A percentile compares a stretch with the other conserved stretches of the same genome.
Conservation (phyloP, 768 basidiomycete genomes). For the Trichaptum fuscoviolaceum region DNA sequence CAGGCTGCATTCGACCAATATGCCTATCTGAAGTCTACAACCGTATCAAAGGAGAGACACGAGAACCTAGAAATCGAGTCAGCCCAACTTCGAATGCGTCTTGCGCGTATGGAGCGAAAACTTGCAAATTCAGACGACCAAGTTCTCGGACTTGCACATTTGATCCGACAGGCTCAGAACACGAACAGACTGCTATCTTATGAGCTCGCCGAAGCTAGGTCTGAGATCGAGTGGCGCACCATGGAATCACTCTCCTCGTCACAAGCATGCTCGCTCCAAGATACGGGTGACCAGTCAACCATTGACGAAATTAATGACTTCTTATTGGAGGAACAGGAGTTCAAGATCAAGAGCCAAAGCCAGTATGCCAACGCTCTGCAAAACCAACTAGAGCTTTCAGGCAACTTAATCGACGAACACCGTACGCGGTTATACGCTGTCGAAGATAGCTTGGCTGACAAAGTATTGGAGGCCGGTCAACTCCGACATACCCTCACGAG, state of each 20-base stretch:
- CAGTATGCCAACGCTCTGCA: background rate
- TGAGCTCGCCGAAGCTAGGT: conserved; percentile 15
- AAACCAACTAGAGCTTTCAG: background rate
- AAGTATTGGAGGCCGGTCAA: background rate
- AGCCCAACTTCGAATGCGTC: conserved; percentile 33
- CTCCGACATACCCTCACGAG: background rate
- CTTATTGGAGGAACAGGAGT: background rate
- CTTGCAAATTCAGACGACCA: conserved; percentile 64
- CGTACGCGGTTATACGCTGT: background rate
- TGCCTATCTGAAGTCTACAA: conserved; percentile 40
- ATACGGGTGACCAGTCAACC: conserved; percentile 15
- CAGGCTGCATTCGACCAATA: conserved; percentile 44
- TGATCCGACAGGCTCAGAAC: conserved; percentile 54
- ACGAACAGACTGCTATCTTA: conserved; percentile 39
- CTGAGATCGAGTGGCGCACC: conserved; percentile 25
- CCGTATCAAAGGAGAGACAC: conserved; percentile 34
- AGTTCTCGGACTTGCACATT: conserved; percentile 55
- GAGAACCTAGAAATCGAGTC: conserved; percentile 36
- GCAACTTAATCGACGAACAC: background rate
- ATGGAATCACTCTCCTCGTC: conserved; percentile 27
- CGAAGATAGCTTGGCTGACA: background rate
- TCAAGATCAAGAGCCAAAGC: background rate
- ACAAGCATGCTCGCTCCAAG: conserved; percentile 14
- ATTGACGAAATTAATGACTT: conserved; percentile 5
- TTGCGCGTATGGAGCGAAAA: conserved; percentile 58